These are phyloP conservation scores for Beauveria pseudobassiana DNA, from an alignment of 2,329 filamentous ascomycete genomes.

Conservation along the genomic window DNA sequence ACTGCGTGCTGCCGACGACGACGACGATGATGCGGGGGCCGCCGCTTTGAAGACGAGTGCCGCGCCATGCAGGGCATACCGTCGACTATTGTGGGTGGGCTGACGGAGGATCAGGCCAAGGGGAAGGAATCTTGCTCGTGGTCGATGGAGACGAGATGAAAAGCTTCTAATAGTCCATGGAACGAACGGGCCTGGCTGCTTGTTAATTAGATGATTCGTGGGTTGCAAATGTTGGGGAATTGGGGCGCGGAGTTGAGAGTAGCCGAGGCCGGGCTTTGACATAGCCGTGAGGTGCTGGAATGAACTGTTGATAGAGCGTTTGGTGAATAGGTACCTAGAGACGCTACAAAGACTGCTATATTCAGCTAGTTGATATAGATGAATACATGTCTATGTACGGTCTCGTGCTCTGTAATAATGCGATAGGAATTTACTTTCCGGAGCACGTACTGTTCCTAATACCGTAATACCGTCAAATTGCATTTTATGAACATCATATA, in stretches of 20 bases:
- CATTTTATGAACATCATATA: no score
- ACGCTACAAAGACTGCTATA: no score
- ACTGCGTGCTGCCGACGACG: neutral
- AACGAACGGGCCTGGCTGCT: neutral
- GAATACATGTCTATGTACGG: no score
- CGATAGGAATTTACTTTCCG: neutral
- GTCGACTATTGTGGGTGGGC: conserved; percentile 1
- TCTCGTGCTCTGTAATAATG: neutral
- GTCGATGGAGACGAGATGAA: neutral
- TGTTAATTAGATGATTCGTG: neutral
- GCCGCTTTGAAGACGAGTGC: neutral
- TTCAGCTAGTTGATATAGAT: no score
- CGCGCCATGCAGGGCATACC: neutral
- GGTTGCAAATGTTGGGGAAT: neutral
- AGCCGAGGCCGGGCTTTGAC: neutral
- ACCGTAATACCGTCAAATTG: no score
- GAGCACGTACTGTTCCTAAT: neutral
- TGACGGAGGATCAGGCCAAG: conserved; percentile 8
- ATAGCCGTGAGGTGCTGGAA: neutral
- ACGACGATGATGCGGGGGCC: neutral
- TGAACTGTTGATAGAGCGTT: no score
- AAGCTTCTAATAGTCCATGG: neutral
- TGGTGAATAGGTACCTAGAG: no score
- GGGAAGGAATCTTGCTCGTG: neutral
- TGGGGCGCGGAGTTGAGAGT: neutral